Evolutionary conservation across 2,329 filamentous ascomycete species (phyloP).

Genomic region (Trichoderma koningii): DNA sequence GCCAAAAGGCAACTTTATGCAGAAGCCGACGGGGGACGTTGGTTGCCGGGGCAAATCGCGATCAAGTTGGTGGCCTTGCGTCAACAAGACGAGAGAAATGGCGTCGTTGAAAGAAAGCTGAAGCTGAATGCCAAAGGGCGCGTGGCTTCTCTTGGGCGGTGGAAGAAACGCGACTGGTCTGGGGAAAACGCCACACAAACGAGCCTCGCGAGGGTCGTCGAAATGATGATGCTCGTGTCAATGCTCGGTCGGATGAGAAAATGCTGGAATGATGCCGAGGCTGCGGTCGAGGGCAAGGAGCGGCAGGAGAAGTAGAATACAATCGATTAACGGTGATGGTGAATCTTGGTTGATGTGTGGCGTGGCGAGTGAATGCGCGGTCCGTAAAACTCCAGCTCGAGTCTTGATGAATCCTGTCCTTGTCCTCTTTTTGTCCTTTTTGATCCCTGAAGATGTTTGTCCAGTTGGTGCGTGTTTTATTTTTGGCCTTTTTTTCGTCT

Average conservation of each 20-base stretch:
- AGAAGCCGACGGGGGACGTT: not conserved
- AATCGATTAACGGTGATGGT: conserved; percentile 40
- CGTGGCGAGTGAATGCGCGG: conserved; percentile 36
- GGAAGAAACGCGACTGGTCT: conserved; percentile 1
- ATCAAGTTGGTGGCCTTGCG: conserved; percentile 13
- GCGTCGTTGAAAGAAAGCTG: not conserved
- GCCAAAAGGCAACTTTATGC: conserved; percentile 5
- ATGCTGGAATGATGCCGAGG: conserved; percentile 14
- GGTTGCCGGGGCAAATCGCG: not conserved
- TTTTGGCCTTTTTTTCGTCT: conserved; percentile 23
- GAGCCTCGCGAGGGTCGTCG: not conserved
- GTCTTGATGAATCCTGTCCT: conserved; percentile 27
- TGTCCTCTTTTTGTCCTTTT: not conserved
- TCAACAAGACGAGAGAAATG: conserved; percentile 1
- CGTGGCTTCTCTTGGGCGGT: not conserved
- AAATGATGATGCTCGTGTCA: conserved; percentile 20
- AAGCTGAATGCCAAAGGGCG: not conserved
- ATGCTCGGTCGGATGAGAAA: conserved; percentile 26
- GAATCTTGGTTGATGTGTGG: conserved; percentile 7
- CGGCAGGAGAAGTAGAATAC: conserved; percentile 37
- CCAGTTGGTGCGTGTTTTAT: conserved; percentile 18
- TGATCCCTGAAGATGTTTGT: conserved; percentile 21
- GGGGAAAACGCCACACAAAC: not conserved
- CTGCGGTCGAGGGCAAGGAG: conserved; percentile 32
- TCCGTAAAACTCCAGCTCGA: conserved; percentile 29